Conservation (phyloP, 208 protist genomes). For the Crithidia bombi region DNA sequence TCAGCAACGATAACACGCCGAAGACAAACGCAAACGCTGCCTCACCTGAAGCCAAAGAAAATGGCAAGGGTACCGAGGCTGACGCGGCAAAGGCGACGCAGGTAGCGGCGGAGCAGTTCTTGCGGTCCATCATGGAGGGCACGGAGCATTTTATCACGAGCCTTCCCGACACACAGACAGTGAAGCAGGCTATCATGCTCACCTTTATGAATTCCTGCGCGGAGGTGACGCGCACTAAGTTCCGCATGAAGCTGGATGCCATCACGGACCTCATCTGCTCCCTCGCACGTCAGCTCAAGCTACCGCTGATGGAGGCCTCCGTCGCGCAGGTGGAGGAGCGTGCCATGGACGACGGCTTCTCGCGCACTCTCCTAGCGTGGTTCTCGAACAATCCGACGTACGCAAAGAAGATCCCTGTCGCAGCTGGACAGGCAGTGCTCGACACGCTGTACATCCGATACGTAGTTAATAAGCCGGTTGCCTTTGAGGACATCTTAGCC, state of each 20-base stretch:
- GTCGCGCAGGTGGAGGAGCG: slow-evolving; percentile 71
- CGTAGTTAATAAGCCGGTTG: slow-evolving; percentile 37
- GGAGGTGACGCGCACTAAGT: slow-evolving; percentile 83
- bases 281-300: slow-evolving; percentile 43
- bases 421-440: slow-evolving; percentile 52
- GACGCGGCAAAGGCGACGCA: slow-evolving; percentile 30
- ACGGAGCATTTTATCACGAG: slow-evolving; percentile 64
- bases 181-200: slow-evolving; percentile 65
- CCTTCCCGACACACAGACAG: slow-evolving; percentile 52
- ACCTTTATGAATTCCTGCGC: slow-evolving; percentile 86
- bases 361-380: slow-evolving; percentile 81
- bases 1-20: slow-evolving; percentile 11
- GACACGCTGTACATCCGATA: slow-evolving; percentile 71
- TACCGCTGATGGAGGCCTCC: slow-evolving; percentile 55
- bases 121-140: slow-evolving; percentile 62
- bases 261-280: slow-evolving; percentile 42
- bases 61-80: slow-evolving; percentile 6
- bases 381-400: slow-evolving; percentile 62
- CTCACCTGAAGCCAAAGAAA: background rate
- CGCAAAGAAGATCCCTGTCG: slow-evolving; percentile 40
- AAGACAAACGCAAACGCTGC: slow-evolving; percentile 22
- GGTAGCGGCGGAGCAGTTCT: slow-evolving; percentile 50
- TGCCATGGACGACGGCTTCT: slow-evolving; percentile 85
- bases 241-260: slow-evolving; percentile 72
- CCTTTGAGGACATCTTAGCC: slow-evolving; percentile 72